These are phyloP conservation scores for Plasmodium berghei DNA, from an alignment of 169 alveolate species.

Conservation along the genomic window DNA sequence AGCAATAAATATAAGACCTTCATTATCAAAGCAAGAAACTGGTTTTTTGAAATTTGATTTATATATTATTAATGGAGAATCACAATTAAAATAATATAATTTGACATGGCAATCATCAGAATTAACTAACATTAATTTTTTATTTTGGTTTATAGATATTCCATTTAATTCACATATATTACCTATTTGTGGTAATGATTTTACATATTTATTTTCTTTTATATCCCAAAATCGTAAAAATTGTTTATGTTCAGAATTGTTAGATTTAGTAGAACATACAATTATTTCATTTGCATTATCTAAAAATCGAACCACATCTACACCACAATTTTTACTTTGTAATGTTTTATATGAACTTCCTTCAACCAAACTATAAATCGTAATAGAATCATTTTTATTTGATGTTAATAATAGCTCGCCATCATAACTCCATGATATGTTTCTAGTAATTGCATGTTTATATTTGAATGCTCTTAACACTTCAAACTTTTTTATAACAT, in stretches of 20 bases:
- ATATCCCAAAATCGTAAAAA: conserved; percentile 66
- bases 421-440: conserved; percentile 54
- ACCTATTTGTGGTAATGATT: conserved; percentile 63
- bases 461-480: conserved; percentile 65
- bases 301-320: conserved; percentile 56
- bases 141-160: conserved; percentile 25
- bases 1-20: conserved; percentile 58
- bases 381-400: conserved; percentile 48
- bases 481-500: conserved; percentile 24
- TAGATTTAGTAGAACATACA: conserved; percentile 63
- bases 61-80: conserved; percentile 57
- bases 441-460: conserved; percentile 47
- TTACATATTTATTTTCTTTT: conserved; percentile 62
- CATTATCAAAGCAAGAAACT: conserved; percentile 64
- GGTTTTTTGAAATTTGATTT: conserved; percentile 55
- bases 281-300: conserved; percentile 38
- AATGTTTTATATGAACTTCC: conserved; percentile 38
- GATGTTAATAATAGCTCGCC: conserved; percentile 58
- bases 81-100: conserved; percentile 68
- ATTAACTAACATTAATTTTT: conserved; percentile 66
- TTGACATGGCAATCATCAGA: conserved; percentile 70
- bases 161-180: conserved; percentile 71
- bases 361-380: conserved; percentile 45
- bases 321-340: conserved; percentile 72
- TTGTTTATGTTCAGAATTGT: conserved; percentile 64